Evolutionary conservation across 495 filamentous ascomycete genomes (phyloP).

Genomic region (Hypomontagnella monticulosa): DNA sequence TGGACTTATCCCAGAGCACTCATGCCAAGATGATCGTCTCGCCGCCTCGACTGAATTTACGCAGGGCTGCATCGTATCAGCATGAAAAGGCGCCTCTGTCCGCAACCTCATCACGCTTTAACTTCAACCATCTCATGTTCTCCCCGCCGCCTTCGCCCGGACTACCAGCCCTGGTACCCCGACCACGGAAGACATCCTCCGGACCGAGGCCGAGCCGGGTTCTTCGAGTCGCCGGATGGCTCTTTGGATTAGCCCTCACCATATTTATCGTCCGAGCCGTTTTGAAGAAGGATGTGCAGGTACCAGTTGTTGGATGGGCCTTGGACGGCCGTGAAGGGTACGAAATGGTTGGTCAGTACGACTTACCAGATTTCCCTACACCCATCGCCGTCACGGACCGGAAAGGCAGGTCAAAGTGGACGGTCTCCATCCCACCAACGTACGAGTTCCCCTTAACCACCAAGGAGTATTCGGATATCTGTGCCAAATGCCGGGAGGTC

Average conservation of each 20-base stretch:
- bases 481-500: conserved; percentile 64
- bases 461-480: conserved; percentile 68
- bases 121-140: conserved; percentile 69
- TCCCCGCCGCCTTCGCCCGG: conserved; percentile 70
- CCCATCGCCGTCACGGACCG: conserved; percentile 67
- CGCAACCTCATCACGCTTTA: conserved; percentile 66
- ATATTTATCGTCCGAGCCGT: conserved; percentile 38
- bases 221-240: conserved; percentile 56
- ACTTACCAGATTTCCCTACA: conserved; percentile 64
- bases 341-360: conserved; percentile 62
- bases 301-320: conserved; percentile 46
- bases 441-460: conserved; percentile 67
- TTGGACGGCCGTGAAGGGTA: conserved; percentile 49
- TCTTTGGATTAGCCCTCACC: conserved; percentile 42
- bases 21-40: conserved; percentile 62
- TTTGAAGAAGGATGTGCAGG: conserved; percentile 38
- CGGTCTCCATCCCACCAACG: conserved; percentile 70
- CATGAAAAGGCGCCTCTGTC: conserved; percentile 60
- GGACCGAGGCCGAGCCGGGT: conserved; percentile 58
- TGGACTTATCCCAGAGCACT: conserved; percentile 58
- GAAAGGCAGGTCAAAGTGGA: conserved; percentile 70
- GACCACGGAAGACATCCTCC: conserved; percentile 61
- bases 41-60: conserved; percentile 61
- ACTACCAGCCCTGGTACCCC: conserved; percentile 70
- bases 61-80: conserved; percentile 58